These are phyloP conservation scores for Epithele typhae DNA, from an alignment of 768 basidiomycete genomes.

Conservation along the genomic window DNA sequence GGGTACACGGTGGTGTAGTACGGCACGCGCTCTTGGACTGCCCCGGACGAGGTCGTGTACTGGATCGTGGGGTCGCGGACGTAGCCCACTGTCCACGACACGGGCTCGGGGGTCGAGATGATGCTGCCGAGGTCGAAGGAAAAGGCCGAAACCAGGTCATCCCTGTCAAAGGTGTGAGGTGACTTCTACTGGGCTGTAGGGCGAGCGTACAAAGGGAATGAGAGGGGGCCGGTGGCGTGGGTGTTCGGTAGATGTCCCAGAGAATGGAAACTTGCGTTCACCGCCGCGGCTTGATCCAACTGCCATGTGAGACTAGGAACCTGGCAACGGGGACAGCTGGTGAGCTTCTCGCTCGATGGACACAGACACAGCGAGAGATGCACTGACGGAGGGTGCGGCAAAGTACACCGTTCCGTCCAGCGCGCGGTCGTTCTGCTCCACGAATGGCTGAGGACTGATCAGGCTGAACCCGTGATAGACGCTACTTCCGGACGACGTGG, in stretches of 20 bases:
- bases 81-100: slow-evolving; percentile 24
- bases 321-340: too few species aligned
- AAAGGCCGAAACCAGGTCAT: slow-evolving; percentile 20
- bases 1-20: slow-evolving; percentile 2
- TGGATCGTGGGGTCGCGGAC: slow-evolving; percentile 20
- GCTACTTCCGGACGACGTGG: neutral
- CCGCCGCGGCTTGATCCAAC: too few species aligned
- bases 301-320: too few species aligned
- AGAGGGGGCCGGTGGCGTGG: too few species aligned
- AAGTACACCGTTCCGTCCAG: neutral
- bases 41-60: slow-evolving; percentile 12
- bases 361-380: too few species aligned
- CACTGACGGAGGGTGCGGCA: neutral
- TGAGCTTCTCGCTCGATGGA: too few species aligned
- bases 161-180: too few species aligned
- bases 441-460: neutral
- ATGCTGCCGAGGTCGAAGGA: slow-evolving; percentile 22
- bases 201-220: too few species aligned
- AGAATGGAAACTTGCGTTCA: too few species aligned
- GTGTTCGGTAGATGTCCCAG: too few species aligned
- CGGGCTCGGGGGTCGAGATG: slow-evolving; percentile 7
- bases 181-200: too few species aligned
- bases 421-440: neutral
- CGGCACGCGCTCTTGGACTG: slow-evolving; percentile 8
- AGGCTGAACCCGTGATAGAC: neutral